Evolutionary conservation across 805 yeast species (phyloP).

Genomic region (Wickerhamomyces chaumierensis): DNA sequence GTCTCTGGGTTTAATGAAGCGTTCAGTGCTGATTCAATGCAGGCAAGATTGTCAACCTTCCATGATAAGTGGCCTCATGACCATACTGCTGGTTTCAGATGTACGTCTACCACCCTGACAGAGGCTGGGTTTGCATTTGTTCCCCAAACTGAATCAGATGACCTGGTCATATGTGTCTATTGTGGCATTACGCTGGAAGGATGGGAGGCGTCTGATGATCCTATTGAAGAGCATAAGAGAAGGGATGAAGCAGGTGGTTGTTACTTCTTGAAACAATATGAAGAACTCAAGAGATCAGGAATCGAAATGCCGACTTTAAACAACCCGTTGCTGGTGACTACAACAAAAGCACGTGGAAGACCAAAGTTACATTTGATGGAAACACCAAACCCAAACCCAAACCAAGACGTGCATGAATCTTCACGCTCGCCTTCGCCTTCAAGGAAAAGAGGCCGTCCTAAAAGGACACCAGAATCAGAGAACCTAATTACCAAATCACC

Average conservation of each 20-base stretch:
- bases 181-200: slow-evolving; percentile 59
- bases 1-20: slow-evolving; percentile 24
- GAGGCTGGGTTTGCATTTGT: slow-evolving; percentile 55
- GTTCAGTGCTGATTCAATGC: slow-evolving; percentile 17
- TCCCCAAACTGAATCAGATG: slow-evolving; percentile 37
- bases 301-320: not conserved
- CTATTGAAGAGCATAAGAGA: slow-evolving; percentile 43
- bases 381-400: not conserved
- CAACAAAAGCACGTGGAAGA: too few relatives aligned
- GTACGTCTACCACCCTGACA: slow-evolving; percentile 33
- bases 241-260: slow-evolving; percentile 27
- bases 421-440: not conserved
- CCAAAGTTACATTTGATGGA: too few relatives aligned
- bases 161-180: slow-evolving; percentile 49
- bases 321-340: too few relatives aligned
- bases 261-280: slow-evolving; percentile 17
- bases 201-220: slow-evolving; percentile 62
- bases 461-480: not conserved
- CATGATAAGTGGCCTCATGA: slow-evolving; percentile 36
- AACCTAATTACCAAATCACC: not conserved
- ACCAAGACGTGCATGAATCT: slow-evolving; percentile 1
- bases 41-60: slow-evolving; percentile 29
- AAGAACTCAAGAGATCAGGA: not conserved
- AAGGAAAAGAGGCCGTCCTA: not conserved
- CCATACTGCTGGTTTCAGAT: slow-evolving; percentile 24